Evolutionary conservation across 2,329 filamentous ascomycete genomes (phyloP).

Genomic region (Dendryphion nanum): DNA sequence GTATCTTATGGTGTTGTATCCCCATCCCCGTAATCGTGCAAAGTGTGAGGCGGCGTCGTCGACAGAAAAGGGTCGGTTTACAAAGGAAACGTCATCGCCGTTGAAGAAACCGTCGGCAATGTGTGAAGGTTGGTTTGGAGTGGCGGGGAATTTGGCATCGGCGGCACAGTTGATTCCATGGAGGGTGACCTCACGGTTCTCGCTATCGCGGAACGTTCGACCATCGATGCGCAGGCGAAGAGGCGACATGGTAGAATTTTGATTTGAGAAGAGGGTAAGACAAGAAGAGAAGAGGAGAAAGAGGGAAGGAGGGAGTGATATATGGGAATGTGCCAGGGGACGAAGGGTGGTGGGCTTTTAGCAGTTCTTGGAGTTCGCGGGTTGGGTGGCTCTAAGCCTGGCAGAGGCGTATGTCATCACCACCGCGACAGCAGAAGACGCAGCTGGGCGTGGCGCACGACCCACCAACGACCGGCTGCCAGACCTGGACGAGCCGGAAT

Average conservation of each 20-base stretch:
- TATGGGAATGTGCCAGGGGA: conserved; percentile 1
- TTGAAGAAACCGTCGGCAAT: conserved; percentile 80
- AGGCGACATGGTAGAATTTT: conserved; percentile 59
- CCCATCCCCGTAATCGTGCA: conserved; percentile 77
- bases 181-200: conserved; percentile 82
- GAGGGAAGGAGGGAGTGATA: conserved; percentile 4
- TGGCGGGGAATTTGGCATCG: conserved; percentile 84
- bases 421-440: neutral
- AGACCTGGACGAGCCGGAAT: no score
- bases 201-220: conserved; percentile 74
- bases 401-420: neutral
- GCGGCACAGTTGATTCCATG: conserved; percentile 92
- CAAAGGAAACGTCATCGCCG: conserved; percentile 86
- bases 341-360: neutral
- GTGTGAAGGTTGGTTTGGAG: conserved; percentile 79
- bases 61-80: conserved; percentile 77
- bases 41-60: conserved; percentile 86
- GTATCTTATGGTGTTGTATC: conserved; percentile 95
- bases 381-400: no score
- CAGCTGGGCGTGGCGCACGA: neutral
- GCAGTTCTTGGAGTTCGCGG: no score
- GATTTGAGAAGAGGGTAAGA: conserved; percentile 2
- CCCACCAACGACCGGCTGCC: no score
- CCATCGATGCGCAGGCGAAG: conserved; percentile 82
- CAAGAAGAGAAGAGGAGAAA: conserved; percentile 4